Percentiles rank a stretch among this genome's conserved stretches.
Conservation (phyloP, 2,329 filamentous ascomycete genomes). For the Curvularia verruculosa region DNA sequence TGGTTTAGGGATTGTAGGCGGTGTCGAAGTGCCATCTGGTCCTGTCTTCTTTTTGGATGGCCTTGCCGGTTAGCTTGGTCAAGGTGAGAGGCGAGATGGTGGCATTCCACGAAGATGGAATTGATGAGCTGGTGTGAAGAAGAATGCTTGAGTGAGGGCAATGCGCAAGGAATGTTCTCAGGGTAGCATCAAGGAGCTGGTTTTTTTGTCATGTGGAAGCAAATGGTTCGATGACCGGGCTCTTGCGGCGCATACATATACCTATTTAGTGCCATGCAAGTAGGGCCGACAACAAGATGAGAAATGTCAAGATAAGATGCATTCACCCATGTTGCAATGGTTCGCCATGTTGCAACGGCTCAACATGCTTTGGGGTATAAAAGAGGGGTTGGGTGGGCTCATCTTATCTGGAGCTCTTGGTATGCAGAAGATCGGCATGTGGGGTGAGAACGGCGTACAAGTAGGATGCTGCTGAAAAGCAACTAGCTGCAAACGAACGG, state of each 20-base stretch:
- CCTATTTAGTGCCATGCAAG: not conserved
- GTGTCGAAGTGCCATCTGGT: conserved; percentile 14
- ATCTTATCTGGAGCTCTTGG: not conserved
- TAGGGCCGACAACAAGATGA: not conserved
- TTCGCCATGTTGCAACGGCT: not conserved
- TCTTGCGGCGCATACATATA: not conserved
- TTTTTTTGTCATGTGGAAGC: not conserved
- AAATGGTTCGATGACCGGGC: not conserved
- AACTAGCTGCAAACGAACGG: not conserved
- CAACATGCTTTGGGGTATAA: not conserved
- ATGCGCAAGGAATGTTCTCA: not conserved
- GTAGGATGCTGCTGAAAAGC: not conserved
- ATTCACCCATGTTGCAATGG: not conserved
- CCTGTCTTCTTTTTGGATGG: too few species aligned
- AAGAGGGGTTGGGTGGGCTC: not conserved
- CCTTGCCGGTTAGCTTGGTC: not conserved
- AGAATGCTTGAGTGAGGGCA: not conserved
- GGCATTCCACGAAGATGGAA: not conserved
- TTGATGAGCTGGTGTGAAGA: not conserved
- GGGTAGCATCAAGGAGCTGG: not conserved
- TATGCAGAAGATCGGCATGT: not conserved
- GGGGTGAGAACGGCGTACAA: not conserved
- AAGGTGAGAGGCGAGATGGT: not conserved
- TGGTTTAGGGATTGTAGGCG: conserved; percentile 36
- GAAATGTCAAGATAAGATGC: not conserved